Evolutionary conservation across 768 basidiomycete species (phyloP), one percentile per base, ranked within the genome.

Genomic region (Leucocoprinus leucothites): DNA sequence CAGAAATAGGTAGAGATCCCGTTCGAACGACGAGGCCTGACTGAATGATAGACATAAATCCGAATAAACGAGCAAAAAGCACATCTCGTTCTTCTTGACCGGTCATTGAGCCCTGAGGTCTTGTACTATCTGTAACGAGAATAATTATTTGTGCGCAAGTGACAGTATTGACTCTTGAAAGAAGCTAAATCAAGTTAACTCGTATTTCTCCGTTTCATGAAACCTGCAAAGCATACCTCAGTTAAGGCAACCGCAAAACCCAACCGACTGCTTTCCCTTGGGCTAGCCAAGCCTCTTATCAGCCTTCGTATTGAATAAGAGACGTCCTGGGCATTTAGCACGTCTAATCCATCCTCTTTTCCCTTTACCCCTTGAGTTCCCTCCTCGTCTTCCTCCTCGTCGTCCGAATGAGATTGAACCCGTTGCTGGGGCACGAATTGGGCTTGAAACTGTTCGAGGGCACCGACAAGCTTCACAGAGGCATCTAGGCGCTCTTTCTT

Each of bases 191-290:
- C 9, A 57, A 34, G 31, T 57, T 44, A 48, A 31, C 38, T 28
- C 24, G 51, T n/a, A 40, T 41, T 61, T 50, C 16, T 47, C 16
- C 13, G 47, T 21, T 34, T 35, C 14, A 47, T 44, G 21, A 36
- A 53, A 41, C 14, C 28, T 16, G 54, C 54, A 21, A 13, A 44
- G 65, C 82, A 61, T 64, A 96, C 95, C 79, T 97, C 95, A 0
- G 96, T 94, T 61, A 99, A 74, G 28, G 94, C 94, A 42, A 99
- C 96, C 8, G 94, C 93, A 67, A 98, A 99, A 16, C 96, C 96
- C 35, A 98, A 74, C 60, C 96, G 74, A 69, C 94, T 96, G 68
- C 91, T 92, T 67, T 99, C 95, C 63, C 94, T 78, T 1, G 94
- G 89, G 68, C 92, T 95, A 0, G 90, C 92, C 26, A 99, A 76